These are phyloP conservation scores for Malus domestica DNA, from an alignment of 306 rosid genomes.

Conservation along the genomic window ASM211411v1 NC_041803.1:51137001-51137500, in stretches of 20 bases:
- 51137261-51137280: conserved; percentile 56
- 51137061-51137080: neutral
- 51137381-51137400: neutral
- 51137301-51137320: conserved; percentile 91
- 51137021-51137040: neutral
- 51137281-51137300: conserved; percentile 92
- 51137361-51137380: neutral
- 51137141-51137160: neutral
- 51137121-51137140: neutral
- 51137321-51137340: conserved; percentile 91
- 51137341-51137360: conserved; percentile 25
- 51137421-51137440: neutral
- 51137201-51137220: neutral
- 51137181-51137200: neutral
- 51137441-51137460: neutral
- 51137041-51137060: neutral
- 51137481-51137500: neutral
- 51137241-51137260: neutral
- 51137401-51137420: neutral
- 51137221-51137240: neutral
- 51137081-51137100: neutral
- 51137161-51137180: neutral
- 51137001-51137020: neutral
- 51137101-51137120: neutral
- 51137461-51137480: neutral